A percentile compares a stretch with the other conserved stretches of the same genome.
Conservation (phyloP, 2,329 filamentous ascomycete genomes). For the Canariomyces notabilis region DNA sequence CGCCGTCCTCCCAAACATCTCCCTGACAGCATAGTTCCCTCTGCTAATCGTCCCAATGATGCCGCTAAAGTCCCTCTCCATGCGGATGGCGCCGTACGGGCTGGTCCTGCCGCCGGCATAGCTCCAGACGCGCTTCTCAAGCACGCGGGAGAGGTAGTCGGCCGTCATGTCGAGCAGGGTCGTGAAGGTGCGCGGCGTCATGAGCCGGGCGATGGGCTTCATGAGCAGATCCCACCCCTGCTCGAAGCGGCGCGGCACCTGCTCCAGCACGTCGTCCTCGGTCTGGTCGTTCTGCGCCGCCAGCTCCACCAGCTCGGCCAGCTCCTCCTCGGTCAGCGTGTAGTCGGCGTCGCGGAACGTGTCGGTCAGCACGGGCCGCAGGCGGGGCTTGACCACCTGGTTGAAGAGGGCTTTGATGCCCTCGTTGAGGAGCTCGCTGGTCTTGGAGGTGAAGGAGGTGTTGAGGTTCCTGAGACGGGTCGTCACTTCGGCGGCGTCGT, state of each 20-base stretch:
- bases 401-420: conserved; percentile 82
- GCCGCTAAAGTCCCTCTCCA: conserved; percentile 78
- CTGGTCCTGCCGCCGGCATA: conserved; percentile 70
- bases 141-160: conserved; percentile 65
- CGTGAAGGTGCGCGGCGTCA: conserved; percentile 72
- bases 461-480: conserved; percentile 65
- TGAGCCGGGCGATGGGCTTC: conserved; percentile 74
- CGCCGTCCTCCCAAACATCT: conserved; percentile 67
- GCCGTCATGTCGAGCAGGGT: conserved; percentile 71
- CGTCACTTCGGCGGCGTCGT: conserved; percentile 66
- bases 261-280: conserved; percentile 52
- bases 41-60: conserved; percentile 64
- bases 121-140: conserved; percentile 84
- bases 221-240: conserved; percentile 81
- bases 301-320: conserved; percentile 52
- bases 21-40: conserved; percentile 72
- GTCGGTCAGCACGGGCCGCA: conserved; percentile 79
- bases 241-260: conserved; percentile 75
- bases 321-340: conserved; percentile 58
- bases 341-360: conserved; percentile 93
- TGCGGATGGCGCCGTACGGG: conserved; percentile 71
- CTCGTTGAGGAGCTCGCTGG: conserved; percentile 75
- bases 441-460: conserved; percentile 68
- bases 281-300: conserved; percentile 50
- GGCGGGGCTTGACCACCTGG: conserved; percentile 76